Conservation (phyloP, 495 filamentous ascomycete genomes). For the Cercophora samala region DNA sequence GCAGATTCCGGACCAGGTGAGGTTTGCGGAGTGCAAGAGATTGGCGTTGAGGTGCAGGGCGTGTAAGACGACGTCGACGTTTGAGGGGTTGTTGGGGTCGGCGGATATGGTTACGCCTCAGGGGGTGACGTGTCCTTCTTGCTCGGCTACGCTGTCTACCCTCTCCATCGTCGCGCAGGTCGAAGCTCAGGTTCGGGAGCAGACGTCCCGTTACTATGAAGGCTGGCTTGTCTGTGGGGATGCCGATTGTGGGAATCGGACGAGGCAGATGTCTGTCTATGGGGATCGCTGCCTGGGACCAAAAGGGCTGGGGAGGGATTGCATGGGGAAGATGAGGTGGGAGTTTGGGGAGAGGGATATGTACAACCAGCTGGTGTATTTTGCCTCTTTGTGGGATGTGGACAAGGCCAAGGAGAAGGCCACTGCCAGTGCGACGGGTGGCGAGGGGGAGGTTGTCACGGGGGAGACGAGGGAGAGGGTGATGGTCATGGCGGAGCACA, state of each 20-base stretch:
- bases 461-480: conserved; percentile 51
- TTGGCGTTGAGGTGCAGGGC: conserved; percentile 73
- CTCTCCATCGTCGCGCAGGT: conserved; percentile 80
- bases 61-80: conserved; percentile 69
- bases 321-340: conserved; percentile 82
- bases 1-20: conserved; percentile 81
- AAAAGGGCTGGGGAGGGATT: conserved; percentile 73
- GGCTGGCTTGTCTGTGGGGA: conserved; percentile 91
- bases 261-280: conserved; percentile 87
- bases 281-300: conserved; percentile 87
- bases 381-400: conserved; percentile 80
- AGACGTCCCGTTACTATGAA: conserved; percentile 82
- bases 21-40: conserved; percentile 75
- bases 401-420: conserved; percentile 66
- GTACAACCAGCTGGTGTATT: conserved; percentile 94
- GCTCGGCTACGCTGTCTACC: conserved; percentile 58
- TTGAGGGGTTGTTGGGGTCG: conserved; percentile 66
- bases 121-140: conserved; percentile 71
- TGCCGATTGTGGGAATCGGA: conserved; percentile 77
- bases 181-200: conserved; percentile 73
- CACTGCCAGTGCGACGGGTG: conserved; percentile 26
- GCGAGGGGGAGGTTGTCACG: conserved; percentile 38
- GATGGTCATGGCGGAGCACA: conserved; percentile 70
- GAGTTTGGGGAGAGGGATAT: conserved; percentile 84
- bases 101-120: conserved; percentile 58